Conservation (phyloP, 2,329 filamentous ascomycete species). For the Microdochium nivale region DNA sequence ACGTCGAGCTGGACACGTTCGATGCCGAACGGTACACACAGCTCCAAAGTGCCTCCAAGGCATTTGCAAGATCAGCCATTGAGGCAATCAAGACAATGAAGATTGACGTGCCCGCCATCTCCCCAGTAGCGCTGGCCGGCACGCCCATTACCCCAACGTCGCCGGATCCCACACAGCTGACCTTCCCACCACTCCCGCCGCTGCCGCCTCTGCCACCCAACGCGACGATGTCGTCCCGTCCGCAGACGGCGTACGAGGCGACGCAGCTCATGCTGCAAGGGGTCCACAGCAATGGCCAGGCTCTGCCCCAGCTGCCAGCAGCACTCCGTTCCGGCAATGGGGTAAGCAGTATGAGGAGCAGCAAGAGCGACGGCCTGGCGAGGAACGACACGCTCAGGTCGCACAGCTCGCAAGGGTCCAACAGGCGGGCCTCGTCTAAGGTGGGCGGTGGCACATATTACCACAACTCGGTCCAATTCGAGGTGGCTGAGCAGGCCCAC, state of each 20-base stretch:
- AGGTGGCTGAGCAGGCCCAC: not conserved
- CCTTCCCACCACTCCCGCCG: not conserved
- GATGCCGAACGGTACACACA: conserved; percentile 24
- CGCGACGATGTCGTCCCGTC: no score
- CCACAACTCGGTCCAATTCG: not conserved
- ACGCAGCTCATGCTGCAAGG: not conserved
- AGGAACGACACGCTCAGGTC: not conserved
- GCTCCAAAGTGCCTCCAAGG: conserved; percentile 28
- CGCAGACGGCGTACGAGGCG: not conserved
- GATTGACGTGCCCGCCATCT: not conserved
- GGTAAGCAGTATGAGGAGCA: not conserved
- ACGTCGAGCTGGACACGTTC: conserved; percentile 26
- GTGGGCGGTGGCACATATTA: not conserved
- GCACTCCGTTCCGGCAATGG: not conserved
- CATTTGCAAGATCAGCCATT: conserved; percentile 16
- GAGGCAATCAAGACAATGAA: not conserved
- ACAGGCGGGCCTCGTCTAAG: not conserved
- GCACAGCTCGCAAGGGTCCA: not conserved
- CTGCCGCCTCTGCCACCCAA: no score
- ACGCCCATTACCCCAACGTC: not conserved
- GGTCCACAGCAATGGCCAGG: not conserved
- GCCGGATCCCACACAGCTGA: not conserved
- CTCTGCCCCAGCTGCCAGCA: not conserved
- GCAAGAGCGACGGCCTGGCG: not conserved
- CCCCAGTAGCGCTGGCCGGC: not conserved